Evolutionary conservation across 768 basidiomycete species (phyloP).

Genomic region (Asterophora lycoperdoides): DNA sequence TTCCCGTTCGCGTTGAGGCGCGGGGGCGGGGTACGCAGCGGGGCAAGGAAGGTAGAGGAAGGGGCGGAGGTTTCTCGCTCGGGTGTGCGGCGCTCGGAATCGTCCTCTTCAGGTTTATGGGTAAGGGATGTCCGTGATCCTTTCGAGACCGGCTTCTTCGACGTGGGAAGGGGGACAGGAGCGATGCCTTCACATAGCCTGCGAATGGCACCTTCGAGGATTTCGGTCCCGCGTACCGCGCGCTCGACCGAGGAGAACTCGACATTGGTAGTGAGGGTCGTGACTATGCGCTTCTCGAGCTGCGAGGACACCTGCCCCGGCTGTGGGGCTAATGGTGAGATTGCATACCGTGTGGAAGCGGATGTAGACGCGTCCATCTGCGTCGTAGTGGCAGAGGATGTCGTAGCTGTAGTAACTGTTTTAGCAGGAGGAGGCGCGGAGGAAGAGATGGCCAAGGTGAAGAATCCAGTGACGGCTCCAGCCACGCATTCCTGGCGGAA

Average conservation of each 20-base stretch:
- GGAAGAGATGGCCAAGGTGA: conserved; percentile 51
- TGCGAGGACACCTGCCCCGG: conserved; percentile 61
- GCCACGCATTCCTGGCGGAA: conserved; percentile 92
- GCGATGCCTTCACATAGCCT: conserved; percentile 67
- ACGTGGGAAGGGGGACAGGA: conserved; percentile 17
- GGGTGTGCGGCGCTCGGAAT: conserved; percentile 34
- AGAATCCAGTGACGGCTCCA: conserved; percentile 92
- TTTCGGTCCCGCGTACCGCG: conserved; percentile 64
- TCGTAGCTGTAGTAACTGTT: too few relatives aligned
- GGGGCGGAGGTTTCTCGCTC: conserved; percentile 28
- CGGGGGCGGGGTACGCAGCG: conserved; percentile 52
- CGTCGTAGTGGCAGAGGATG: too few relatives aligned
- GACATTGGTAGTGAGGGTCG: conserved; percentile 64
- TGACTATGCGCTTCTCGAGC: conserved; percentile 66
- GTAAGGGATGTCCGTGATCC: conserved; percentile 8
- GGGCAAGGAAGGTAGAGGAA: conserved; percentile 29
- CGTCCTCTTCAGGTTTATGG: conserved; percentile 11
- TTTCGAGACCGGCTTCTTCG: conserved; percentile 10
- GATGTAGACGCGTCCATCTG: conserved; percentile 3
- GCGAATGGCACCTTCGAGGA: conserved; percentile 62
- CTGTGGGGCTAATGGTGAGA: conserved; percentile 46
- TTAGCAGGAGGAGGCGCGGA: conserved; percentile 2
- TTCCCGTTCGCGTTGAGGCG: conserved; percentile 24
- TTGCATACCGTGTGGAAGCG: conserved; percentile 16
- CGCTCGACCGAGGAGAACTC: conserved; percentile 72